Base-by-base conservation (phyloP, 345 rosid genomes). In the Eucalyptus marginata region DNA sequence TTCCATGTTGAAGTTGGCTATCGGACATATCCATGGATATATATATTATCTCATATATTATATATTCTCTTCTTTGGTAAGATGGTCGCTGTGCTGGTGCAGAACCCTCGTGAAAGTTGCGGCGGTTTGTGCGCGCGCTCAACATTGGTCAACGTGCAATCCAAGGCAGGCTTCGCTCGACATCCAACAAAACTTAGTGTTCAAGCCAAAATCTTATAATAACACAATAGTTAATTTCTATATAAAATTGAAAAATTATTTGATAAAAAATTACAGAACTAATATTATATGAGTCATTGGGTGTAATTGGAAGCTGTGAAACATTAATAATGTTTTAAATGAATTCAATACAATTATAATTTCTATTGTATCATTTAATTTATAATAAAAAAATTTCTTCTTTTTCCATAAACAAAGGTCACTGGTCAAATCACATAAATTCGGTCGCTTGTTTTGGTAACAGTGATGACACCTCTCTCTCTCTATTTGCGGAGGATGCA, bases 331-430 rank as follows among this genome's bases (percentile, higher is more conserved):
- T 1, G 14, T 5, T 27, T 59, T 13, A 12, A 59, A 13, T 59
- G 33, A 59, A 12, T 59, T 5, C 7, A 59, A 13, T 59, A 6
- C 1, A 13, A 0, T 59, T 3, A 13, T 27, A 5, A 27, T 27
- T 6, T 59, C 1, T 29, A 6, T 27, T 27, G 4, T 59, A 27
- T 59, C 15, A 12, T 3, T 59, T 27, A 7, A 59, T 59, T 0
- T 27, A 27, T 59, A 25, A 0, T 27, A 27, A 0, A 58, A 58
- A 51, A 7, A 51, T 1, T 52, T 52, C 2, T 51, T 7, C 4
- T 52, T 52, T 18, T 52, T 52, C 1, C 56, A 52, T 52, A 52
- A 52, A 52, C 1, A 3, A 18, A 52, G 10, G 24, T 52, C 58
- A 1, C 2, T 20, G 1, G 58, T 52, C 58, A 52, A 52, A 52